Percentiles rank a stretch among this genome's conserved stretches.
phyloP scores from a whole-genome alignment of 352 stramenopile genomes.

The Thraustochytrium striatum region DNA sequence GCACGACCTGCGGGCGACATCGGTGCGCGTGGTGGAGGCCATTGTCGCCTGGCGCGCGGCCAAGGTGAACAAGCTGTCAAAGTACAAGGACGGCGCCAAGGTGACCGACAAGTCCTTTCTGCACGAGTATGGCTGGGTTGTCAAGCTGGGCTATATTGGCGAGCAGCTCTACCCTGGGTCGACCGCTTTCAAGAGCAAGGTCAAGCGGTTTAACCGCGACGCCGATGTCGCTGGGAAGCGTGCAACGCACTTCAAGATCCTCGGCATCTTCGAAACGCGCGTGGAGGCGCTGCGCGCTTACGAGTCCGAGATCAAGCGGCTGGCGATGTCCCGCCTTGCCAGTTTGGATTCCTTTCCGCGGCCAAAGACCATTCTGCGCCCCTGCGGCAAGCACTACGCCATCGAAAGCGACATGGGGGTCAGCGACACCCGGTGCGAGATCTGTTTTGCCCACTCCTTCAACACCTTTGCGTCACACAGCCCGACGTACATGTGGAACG shows the following conservation, averaged over 20 bases:
- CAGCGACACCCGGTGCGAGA: conserved; percentile 52
- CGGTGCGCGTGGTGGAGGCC: conserved; percentile 32
- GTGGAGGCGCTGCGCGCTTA: conserved; percentile 53
- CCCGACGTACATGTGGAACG: conserved; percentile 59
- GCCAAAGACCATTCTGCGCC: conserved; percentile 53
- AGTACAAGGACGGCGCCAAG: not conserved
- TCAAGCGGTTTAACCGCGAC: conserved; percentile 39
- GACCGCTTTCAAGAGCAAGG: conserved; percentile 11
- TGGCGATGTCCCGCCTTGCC: conserved; percentile 54
- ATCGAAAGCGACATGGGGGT: conserved; percentile 51
- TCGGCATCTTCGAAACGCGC: conserved; percentile 55
- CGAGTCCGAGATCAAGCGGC: conserved; percentile 53
- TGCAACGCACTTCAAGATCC: conserved; percentile 51
- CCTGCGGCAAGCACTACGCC: conserved; percentile 55
- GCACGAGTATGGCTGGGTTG: not conserved
- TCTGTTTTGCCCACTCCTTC: conserved; percentile 53
- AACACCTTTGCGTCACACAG: conserved; percentile 50
- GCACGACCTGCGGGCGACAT: not conserved
- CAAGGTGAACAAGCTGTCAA: not conserved
- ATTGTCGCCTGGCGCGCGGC: not conserved
- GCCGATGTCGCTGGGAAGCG: conserved; percentile 49
- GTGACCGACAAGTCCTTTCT: not conserved
- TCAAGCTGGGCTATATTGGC: conserved; percentile 32
- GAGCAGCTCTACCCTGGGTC: conserved; percentile 40
- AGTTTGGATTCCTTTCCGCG: conserved; percentile 54